phyloP scores from a whole-genome alignment of 202 grass and related monocot species.

The Schoenoplectus tabernaemontani region DNA sequence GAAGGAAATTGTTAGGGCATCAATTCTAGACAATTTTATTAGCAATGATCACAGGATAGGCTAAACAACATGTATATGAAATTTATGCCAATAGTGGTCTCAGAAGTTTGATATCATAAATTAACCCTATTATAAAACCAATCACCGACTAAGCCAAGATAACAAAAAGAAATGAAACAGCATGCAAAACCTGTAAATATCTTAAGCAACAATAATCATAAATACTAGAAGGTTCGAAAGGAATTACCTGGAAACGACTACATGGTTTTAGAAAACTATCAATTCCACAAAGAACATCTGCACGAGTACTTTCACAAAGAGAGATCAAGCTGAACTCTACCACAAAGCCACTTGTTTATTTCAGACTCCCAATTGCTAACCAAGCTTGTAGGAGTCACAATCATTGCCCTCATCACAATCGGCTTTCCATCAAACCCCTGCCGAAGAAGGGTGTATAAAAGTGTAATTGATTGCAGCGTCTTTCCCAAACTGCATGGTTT shows the following conservation, averaged over 20 bases:
- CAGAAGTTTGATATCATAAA: neutral
- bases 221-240: neutral
- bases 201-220: neutral
- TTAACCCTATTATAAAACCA: neutral
- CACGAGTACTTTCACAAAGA: conserved; percentile 87
- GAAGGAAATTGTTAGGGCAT: neutral
- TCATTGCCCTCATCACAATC: conserved; percentile 74
- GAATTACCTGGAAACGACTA: conserved; percentile 66
- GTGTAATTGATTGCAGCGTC: conserved; percentile 89
- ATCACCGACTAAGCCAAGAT: neutral
- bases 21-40: neutral
- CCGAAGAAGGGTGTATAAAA: conserved; percentile 75
- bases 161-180: conserved; percentile 1
- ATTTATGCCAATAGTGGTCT: neutral
- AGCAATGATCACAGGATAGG: neutral
- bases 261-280: conserved; percentile 75
- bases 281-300: conserved; percentile 89
- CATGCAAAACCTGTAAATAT: neutral
- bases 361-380: conserved; percentile 97
- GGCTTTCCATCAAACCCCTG: conserved; percentile 91
- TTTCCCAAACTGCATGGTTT: conserved; percentile 76
- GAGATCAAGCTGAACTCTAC: conserved; percentile 67
- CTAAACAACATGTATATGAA: neutral
- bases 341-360: conserved; percentile 85
- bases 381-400: conserved; percentile 94